Base-by-base conservation (phyloP, 2,329 filamentous ascomycete species). In the Helicocarpus griseus region DNA sequence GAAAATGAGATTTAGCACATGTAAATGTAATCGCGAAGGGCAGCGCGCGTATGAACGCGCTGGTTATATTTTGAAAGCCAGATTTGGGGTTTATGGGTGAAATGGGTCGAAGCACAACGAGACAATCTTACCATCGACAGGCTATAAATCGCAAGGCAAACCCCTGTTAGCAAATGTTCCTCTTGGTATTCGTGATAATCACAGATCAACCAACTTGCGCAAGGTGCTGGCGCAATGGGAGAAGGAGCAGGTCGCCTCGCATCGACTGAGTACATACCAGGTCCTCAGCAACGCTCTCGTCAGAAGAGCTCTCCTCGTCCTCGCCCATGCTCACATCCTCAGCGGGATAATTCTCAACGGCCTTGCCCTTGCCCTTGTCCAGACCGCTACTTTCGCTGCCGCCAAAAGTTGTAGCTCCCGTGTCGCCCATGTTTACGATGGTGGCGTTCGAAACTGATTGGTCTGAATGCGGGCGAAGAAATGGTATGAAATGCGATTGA, bases 351-450 rank as follows among this genome's bases (percentile, higher is more conserved):
- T 74, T 66, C 47, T 81, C 79, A 38, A 73, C 66, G 38, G 80
- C 83, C 77, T 95, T 95, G 75, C 89, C 89, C 78, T 95, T 95
- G 72, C 87, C 88, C 79, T 95, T 95, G 69, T 76, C 73, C 63
- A 81, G 77, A 55, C 74, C 66, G 26, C 47, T 24, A 22, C 24
- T 35, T 43, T n/a, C 28, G 36, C 48, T 19, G 26, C 21, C 8
- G 38, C 44, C 48, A 35, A 43, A 13, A 4, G 48, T 24, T 24
- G 48, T 9, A 31, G 36, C 28, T 31, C 38, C 47, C 22, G 33
- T 50, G 26, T 43, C 48, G n/a, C 48, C 38, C 48, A 50, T 50
- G 36, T 9, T 45, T 41, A 38, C 33, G 48, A 5, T 31, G 22
- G 41, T 11, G n/a, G 26, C 3, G 33, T 2, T 51, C 13, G 17